These are phyloP conservation scores for Ophiostoma sp. DNA, from an alignment of 2,329 filamentous ascomycete species.

Conservation along the genomic window DNA sequence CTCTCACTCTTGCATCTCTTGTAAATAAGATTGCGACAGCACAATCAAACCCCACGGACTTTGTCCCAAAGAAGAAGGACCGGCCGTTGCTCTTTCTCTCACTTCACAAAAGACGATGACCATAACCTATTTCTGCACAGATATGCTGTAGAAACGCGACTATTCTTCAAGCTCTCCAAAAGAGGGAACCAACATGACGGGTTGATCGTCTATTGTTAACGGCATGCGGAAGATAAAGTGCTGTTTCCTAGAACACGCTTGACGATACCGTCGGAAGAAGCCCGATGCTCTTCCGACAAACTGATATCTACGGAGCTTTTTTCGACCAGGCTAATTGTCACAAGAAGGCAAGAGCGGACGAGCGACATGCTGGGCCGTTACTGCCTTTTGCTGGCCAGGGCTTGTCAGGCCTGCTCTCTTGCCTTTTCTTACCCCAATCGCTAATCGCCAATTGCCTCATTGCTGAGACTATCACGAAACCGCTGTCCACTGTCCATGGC, in stretches of 20 bases:
- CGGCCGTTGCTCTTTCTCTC: slow-evolving; percentile 10
- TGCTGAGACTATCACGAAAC: slow-evolving; percentile 20
- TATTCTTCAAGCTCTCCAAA: background rate
- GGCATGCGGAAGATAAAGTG: background rate
- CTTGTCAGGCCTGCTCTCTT: background rate
- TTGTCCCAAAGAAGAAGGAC: slow-evolving; percentile 25
- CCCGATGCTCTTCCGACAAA: background rate
- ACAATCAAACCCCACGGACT: slow-evolving; percentile 15
- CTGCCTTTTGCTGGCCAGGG: background rate
- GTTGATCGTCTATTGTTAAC: background rate
- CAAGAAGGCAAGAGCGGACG: background rate
- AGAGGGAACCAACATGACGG: background rate
- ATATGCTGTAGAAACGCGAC: background rate
- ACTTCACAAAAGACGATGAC: too few relatives aligned
- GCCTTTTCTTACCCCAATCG: background rate
- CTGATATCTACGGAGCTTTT: background rate
- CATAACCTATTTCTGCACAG: background rate
- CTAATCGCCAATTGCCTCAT: slow-evolving; percentile 4
- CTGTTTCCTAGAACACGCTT: background rate
- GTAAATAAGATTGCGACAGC: slow-evolving; percentile 12
- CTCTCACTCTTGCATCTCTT: background rate
- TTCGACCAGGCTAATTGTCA: background rate
- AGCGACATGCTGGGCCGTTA: background rate
- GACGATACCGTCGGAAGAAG: background rate
- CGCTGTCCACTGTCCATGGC: background rate